Evolutionary conservation across 129 eudicot species (phyloP).

Genomic region (Ambrosia trifida): DNA sequence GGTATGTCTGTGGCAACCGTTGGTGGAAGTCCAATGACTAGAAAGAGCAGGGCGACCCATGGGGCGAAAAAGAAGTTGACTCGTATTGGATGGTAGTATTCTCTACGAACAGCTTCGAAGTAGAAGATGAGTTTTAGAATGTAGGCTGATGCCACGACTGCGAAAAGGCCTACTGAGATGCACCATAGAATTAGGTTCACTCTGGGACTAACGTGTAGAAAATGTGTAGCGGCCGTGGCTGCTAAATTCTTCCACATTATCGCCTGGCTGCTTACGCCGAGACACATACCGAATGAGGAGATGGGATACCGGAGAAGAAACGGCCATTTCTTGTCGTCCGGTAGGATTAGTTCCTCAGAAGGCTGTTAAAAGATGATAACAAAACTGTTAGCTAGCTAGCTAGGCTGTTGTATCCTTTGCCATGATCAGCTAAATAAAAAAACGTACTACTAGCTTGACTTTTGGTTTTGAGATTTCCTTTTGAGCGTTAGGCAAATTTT

Average conservation of each 20-base stretch:
- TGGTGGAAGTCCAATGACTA: constrained; percentile 64
- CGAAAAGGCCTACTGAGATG: constrained; percentile 49
- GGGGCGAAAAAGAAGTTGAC: constrained; percentile 91
- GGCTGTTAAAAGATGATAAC: constrained; percentile 40
- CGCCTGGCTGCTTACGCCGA: constrained; percentile 80
- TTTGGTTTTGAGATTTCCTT: too few species aligned
- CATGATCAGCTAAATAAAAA: too few species aligned
- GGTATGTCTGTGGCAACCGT: constrained; percentile 39
- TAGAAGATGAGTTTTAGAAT: constrained; percentile 57
- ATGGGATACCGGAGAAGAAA: constrained; percentile 75
- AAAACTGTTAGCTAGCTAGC: neutral
- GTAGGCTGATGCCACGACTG: constrained; percentile 39
- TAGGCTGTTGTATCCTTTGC: too few species aligned
- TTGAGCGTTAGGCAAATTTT: too few species aligned
- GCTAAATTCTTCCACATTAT: constrained; percentile 76
- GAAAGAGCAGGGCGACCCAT: constrained; percentile 56
- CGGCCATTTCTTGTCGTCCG: constrained; percentile 74
- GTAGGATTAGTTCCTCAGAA: constrained; percentile 65
- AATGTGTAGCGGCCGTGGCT: constrained; percentile 46
- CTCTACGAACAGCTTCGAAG: constrained; percentile 83
- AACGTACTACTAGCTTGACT: too few species aligned
- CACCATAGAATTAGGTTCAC: constrained; percentile 63
- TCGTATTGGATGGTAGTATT: constrained; percentile 72
- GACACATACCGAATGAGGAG: constrained; percentile 70
- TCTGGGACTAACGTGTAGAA: constrained; percentile 48